Base-by-base conservation (phyloP, 192 early-diverging fungal genomes). In the Podila verticillata region DNA sequence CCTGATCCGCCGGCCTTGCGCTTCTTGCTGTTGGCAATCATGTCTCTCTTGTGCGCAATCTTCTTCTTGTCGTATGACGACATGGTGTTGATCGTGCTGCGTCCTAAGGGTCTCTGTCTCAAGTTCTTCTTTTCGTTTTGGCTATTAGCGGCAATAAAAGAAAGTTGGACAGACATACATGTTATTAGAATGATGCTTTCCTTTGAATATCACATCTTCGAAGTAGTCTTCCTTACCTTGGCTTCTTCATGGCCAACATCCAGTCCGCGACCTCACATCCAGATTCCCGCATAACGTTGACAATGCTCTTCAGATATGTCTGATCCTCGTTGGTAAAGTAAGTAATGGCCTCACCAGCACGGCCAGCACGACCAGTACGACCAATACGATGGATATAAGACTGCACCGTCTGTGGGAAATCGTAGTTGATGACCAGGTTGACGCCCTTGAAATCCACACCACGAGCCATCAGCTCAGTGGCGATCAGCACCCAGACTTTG, bases 371-470 rank as follows among this genome's bases (percentile, higher is more conserved):
- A 84, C 97, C 98, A 5, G 98, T 99, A 83, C 98, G 95, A 59
- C 97, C 98, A 78, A 99, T 96, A 68, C 98, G 83, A 85, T 99
- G 98, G 75, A 98, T 96, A 82, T 99, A 99, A 30, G 92, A 93
- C 68, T 92, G 92, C 3, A 95, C 90, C 7, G 92, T 92, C 83
- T 96, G 94, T 57, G 98, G 97, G 75, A 99, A 97, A 80, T 99
- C 98, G 69, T 97, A 99, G 79, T 99, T 99, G 86, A 99, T 94
- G 32, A 99, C 98, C 65, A 96, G 70, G 62, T 97, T 95, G 29
- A 99, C 96, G 22, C 95, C 96, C 81, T 98, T 97, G 84, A 99
- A 98, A 87, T 99, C 97, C 75, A 99, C 93, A 89, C 98, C 98
- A 81, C 98, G 93, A 8, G 96, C 93, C 94, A 98, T 96, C 56